phyloP scores from a whole-genome alignment of 192 early-diverging fungal genomes.

The Piromyces finnis region DNA sequence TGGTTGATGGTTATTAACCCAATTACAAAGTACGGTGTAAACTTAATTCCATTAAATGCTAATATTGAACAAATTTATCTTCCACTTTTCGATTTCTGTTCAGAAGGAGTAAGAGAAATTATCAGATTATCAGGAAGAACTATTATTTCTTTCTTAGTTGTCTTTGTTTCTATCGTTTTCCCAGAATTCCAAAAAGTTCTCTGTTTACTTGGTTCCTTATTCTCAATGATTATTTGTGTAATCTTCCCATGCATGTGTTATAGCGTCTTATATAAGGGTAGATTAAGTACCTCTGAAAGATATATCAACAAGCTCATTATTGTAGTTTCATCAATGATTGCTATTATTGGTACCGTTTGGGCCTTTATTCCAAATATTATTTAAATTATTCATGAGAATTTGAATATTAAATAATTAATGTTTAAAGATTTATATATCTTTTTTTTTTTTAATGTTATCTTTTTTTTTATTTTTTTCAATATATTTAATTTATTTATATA shows the following conservation, averaged over 20 bases:
- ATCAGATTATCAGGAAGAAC: slow-evolving; percentile 11
- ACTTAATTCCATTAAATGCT: slow-evolving; percentile 29
- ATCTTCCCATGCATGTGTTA: slow-evolving; percentile 28
- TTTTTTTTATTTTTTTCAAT: too few species aligned
- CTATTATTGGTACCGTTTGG: neutral
- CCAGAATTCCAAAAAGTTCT: slow-evolving; percentile 52
- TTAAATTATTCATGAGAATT: too few species aligned
- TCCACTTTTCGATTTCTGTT: slow-evolving; percentile 5
- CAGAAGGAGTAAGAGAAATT: neutral
- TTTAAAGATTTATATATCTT: too few species aligned
- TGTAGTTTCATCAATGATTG: neutral
- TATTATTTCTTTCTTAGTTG: slow-evolving; percentile 10
- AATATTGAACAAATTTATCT: slow-evolving; percentile 7
- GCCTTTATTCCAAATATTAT: neutral
- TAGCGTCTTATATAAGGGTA: neutral
- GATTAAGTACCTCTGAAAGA: neutral
- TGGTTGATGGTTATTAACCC: slow-evolving; percentile 48
- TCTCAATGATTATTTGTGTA: slow-evolving; percentile 25
- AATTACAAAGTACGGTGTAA: slow-evolving; percentile 49
- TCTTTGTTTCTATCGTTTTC: slow-evolving; percentile 29
- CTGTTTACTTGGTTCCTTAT: slow-evolving; percentile 31
- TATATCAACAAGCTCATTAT: neutral
- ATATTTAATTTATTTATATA: too few species aligned
- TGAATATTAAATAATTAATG: too few species aligned
- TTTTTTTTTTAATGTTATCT: too few species aligned